Percentiles rank a stretch among this genome's conserved stretches.
phyloP scores from a whole-genome alignment of 768 basidiomycete genomes.

The Pulveroboletus sp. region DNA sequence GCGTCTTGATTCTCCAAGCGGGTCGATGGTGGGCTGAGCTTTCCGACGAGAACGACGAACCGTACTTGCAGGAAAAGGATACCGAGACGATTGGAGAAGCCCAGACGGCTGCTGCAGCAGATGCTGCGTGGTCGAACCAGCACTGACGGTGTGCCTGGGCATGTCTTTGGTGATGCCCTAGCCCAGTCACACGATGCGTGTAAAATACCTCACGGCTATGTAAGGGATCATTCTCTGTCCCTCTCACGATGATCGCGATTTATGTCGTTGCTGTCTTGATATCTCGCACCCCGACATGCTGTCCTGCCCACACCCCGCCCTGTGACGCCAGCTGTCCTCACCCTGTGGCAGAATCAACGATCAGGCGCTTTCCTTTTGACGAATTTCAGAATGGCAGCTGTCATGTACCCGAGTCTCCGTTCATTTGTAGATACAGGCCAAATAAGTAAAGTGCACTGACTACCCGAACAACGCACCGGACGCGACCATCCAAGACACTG shows the following conservation, averaged over 20 bases:
- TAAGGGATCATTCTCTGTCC: not conserved
- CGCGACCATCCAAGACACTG: too few relatives aligned
- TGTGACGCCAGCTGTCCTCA: not conserved
- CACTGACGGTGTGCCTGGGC: constrained; percentile 6
- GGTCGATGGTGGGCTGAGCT: constrained; percentile 83
- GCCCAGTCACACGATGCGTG: not conserved
- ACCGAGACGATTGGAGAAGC: constrained; percentile 14
- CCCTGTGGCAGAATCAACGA: not conserved
- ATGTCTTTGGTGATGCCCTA: not conserved
- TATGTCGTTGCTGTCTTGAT: constrained; percentile 26
- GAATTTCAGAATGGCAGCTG: too few relatives aligned
- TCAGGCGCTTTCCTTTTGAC: too few relatives aligned
- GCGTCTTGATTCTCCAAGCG: constrained; percentile 79
- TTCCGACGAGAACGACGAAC: constrained; percentile 55
- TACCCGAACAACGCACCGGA: too few relatives aligned
- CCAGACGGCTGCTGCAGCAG: constrained; percentile 1
- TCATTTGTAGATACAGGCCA: too few relatives aligned
- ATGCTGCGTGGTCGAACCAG: constrained; percentile 3
- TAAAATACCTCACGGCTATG: constrained; percentile 7
- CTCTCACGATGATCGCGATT: constrained; percentile 21
- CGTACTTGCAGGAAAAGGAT: constrained; percentile 28
- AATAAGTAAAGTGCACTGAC: too few relatives aligned
- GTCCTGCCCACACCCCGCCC: constrained; percentile 1
- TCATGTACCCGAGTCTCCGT: too few relatives aligned
- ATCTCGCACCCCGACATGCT: constrained; percentile 21